Evolutionary conservation across 2,329 filamentous ascomycete species (phyloP), one percentile per base, ranked within the genome.

Genomic region (Neonectria punicea): DNA sequence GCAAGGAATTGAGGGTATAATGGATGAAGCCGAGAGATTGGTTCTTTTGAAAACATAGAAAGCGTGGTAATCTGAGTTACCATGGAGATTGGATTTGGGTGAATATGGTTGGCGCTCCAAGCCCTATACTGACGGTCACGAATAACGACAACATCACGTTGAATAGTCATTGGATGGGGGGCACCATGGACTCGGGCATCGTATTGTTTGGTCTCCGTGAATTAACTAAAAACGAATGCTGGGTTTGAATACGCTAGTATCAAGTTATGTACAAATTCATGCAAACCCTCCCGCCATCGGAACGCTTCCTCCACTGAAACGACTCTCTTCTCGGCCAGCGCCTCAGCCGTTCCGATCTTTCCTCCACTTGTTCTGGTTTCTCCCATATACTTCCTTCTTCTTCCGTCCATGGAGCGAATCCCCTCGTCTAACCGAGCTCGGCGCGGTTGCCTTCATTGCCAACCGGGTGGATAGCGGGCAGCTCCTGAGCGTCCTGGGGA

Each of bases 391-490:
- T 20, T 25, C 20, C 25, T 9, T 34, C 22, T 25, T 47, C 11
- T 2, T 25, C 22, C 20, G 16, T 20, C 47, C 25, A 30, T 14
- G 7, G 16, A 9, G 47, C 5, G n/a, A 32, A 49, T 13, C 30
- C 3, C 10, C 11, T 20, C 20, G 20, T 55, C 44, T 74, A 74
- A 57, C 67, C 63, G 32, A 80, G 68, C 65, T 80, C 77, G 4
- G 77, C 78, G 18, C 78, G 72, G 66, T 80, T 80, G 28, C 59
- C 70, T 64, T 76, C 74, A 3, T 71, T 73, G 5, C 78, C 78
- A 28, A 78, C 3, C 3, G 76, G 73, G 53, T 73, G 69, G 18
- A 72, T 65, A 41, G 74, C 63, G n/a, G 71, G 69, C 59, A 79
- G 53, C 66, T 79, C 77, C 34, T 67, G 72, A 5, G 70, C 70